Percentiles rank a stretch among this genome's conserved stretches.
Evolutionary conservation across 2,329 filamentous ascomycete genomes (phyloP).

Genomic region (Ustulina deusta): DNA sequence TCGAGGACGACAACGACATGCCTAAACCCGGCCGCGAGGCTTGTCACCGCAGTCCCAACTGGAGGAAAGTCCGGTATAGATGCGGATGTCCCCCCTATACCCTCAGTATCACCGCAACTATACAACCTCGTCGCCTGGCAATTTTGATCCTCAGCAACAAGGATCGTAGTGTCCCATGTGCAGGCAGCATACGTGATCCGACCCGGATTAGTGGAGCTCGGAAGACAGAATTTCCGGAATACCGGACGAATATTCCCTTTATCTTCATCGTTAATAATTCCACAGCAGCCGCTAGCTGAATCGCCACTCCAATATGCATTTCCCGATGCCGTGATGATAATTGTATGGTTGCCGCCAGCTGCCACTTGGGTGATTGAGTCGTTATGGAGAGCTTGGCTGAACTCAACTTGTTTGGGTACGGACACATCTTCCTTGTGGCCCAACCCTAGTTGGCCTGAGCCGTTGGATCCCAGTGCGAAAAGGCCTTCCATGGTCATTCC

Average conservation of each 20-base stretch:
- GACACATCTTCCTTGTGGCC: slow-evolving; percentile 78
- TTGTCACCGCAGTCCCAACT: slow-evolving; percentile 65
- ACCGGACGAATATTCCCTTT: slow-evolving; percentile 48
- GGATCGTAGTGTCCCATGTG: slow-evolving; percentile 81
- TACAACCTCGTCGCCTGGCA: slow-evolving; percentile 65
- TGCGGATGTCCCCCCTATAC: slow-evolving; percentile 44
- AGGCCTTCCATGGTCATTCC: slow-evolving; percentile 61
- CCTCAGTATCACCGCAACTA: slow-evolving; percentile 72
- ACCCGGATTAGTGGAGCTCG: slow-evolving; percentile 45
- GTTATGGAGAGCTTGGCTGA: slow-evolving; percentile 57
- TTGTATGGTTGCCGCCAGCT: slow-evolving; percentile 88
- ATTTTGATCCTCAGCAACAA: slow-evolving; percentile 63
- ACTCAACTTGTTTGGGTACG: slow-evolving; percentile 71
- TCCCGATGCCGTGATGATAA: slow-evolving; percentile 73
- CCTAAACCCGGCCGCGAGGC: slow-evolving; percentile 79
- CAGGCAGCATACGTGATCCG: slow-evolving; percentile 68
- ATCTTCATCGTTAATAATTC: slow-evolving; percentile 52
- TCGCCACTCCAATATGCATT: slow-evolving; percentile 75
- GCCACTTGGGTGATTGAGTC: slow-evolving; percentile 56
- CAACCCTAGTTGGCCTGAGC: slow-evolving; percentile 78
- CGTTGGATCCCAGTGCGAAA: slow-evolving; percentile 81
- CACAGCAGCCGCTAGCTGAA: slow-evolving; percentile 66
- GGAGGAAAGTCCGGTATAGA: slow-evolving; percentile 74
- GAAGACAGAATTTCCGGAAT: slow-evolving; percentile 57
- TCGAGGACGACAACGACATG: slow-evolving; percentile 80